These are phyloP conservation scores for Nakazawaea siamensis DNA, from an alignment of 805 yeast genomes.

Conservation along the genomic window DNA sequence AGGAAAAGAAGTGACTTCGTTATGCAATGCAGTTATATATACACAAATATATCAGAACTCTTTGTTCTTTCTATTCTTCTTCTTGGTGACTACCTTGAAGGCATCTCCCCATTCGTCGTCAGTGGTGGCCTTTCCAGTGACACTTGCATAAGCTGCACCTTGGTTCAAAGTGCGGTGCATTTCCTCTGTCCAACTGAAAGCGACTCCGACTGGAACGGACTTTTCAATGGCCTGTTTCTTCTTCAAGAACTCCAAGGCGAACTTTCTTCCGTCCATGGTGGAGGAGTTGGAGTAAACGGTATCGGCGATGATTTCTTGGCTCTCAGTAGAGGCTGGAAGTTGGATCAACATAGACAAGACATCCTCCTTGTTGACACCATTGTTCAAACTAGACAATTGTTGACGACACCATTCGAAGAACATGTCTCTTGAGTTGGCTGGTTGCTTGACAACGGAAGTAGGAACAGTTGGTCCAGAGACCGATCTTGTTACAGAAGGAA, in stretches of 20 bases:
- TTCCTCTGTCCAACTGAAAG: conserved; percentile 68
- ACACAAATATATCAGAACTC: conserved; percentile 6
- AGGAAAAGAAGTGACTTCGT: background rate
- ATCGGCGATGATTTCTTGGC: conserved; percentile 83
- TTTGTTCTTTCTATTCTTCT: conserved; percentile 36
- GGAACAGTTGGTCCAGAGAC: conserved; percentile 14
- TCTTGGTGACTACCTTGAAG: conserved; percentile 53
- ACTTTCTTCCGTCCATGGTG: conserved; percentile 90
- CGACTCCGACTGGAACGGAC: conserved; percentile 33
- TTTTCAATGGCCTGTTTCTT: conserved; percentile 68
- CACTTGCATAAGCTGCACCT: conserved; percentile 14
- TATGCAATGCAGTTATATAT: background rate
- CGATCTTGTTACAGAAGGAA: conserved; percentile 18
- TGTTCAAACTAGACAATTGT: conserved; percentile 57
- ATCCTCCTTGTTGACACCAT: conserved; percentile 71
- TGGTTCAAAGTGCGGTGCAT: conserved; percentile 22
- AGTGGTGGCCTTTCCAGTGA: conserved; percentile 16
- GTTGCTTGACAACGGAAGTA: conserved; percentile 19
- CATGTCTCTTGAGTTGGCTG: conserved; percentile 38
- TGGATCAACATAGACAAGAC: conserved; percentile 73
- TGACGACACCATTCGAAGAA: conserved; percentile 67
- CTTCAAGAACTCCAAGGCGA: conserved; percentile 83
- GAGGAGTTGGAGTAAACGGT: conserved; percentile 83
- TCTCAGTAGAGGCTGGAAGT: conserved; percentile 68
- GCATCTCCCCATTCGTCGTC: conserved; percentile 47